These are phyloP conservation scores for Candida ortonii DNA, from an alignment of 805 yeast genomes.

Conservation along the genomic window DNA sequence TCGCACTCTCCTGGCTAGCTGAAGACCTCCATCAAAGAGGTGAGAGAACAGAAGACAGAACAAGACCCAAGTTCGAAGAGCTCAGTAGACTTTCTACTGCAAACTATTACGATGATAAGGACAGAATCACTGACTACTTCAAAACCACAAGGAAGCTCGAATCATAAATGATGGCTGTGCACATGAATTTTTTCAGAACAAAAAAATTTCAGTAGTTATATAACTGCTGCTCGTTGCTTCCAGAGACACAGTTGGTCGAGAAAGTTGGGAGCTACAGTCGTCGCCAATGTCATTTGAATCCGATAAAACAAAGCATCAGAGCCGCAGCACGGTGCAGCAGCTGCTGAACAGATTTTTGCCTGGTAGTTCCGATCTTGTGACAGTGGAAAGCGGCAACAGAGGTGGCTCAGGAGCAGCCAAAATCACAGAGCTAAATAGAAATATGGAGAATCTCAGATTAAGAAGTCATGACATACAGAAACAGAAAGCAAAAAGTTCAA, in stretches of 20 bases:
- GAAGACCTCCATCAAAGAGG: conserved; percentile 55
- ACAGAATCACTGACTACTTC: conserved; percentile 48
- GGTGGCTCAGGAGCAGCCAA: conserved; percentile 24
- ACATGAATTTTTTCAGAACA: no score
- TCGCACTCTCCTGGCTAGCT: conserved; percentile 66
- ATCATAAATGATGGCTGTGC: no score
- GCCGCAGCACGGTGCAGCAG: conserved; percentile 25
- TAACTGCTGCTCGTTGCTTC: no score
- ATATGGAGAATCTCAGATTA: conserved; percentile 12
- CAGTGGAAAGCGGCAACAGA: conserved; percentile 2
- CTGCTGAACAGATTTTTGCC: conserved; percentile 29
- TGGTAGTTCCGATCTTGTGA: conserved; percentile 9
- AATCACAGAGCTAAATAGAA: conserved; percentile 23
- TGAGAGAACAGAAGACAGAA: conserved; percentile 44
- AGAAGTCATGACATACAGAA: conserved; percentile 11
- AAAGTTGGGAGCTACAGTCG: no score
- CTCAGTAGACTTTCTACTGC: conserved; percentile 38
- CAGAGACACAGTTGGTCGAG: no score
- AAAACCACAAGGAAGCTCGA: conserved; percentile 42
- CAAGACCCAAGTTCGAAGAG: conserved; percentile 56
- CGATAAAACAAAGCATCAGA: conserved; percentile 12
- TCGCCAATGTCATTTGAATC: no score
- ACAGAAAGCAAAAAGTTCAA: conserved; percentile 11
- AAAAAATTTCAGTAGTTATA: conserved; percentile 1
- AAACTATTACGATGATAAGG: conserved; percentile 44